Conservation (phyloP, 805 yeast species). For the Candida suzukii region DNA sequence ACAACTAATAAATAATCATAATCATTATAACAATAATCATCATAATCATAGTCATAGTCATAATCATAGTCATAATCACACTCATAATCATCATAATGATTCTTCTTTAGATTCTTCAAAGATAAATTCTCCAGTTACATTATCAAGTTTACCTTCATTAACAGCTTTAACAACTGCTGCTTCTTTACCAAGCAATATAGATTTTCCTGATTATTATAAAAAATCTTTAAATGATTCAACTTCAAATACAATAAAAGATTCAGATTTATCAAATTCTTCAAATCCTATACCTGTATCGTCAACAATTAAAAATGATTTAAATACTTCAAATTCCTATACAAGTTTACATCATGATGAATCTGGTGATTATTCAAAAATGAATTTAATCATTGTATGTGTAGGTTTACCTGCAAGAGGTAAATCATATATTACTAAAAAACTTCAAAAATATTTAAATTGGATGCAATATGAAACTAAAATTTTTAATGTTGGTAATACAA, state of each 20-base stretch:
- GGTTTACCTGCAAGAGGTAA: slow-evolving; percentile 79
- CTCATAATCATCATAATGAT: background rate
- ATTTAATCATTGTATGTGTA: slow-evolving; percentile 62
- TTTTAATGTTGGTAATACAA: slow-evolving; percentile 69
- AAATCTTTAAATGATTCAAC: background rate
- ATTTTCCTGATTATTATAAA: background rate
- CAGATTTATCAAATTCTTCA: background rate
- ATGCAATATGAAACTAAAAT: slow-evolving; percentile 56
- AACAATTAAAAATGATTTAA: background rate
- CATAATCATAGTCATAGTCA: too few species aligned
- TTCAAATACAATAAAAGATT: background rate
- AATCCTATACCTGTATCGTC: too few species aligned
- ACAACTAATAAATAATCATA: background rate
- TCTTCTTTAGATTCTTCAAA: slow-evolving; percentile 15
- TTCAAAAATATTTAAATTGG: slow-evolving; percentile 53
- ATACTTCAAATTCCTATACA: background rate
- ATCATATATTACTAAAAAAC: slow-evolving; percentile 61
- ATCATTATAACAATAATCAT: background rate
- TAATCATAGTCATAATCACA: background rate
- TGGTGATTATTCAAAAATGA: slow-evolving; percentile 20
- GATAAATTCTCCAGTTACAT: slow-evolving; percentile 13
- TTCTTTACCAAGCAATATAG: slow-evolving; percentile 20
- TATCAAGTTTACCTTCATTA: slow-evolving; percentile 12
- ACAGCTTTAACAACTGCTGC: slow-evolving; percentile 19
- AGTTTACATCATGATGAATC: slow-evolving; percentile 4